phyloP scores from a whole-genome alignment of 1,139 yeast species.

The Candida anutae region DNA sequence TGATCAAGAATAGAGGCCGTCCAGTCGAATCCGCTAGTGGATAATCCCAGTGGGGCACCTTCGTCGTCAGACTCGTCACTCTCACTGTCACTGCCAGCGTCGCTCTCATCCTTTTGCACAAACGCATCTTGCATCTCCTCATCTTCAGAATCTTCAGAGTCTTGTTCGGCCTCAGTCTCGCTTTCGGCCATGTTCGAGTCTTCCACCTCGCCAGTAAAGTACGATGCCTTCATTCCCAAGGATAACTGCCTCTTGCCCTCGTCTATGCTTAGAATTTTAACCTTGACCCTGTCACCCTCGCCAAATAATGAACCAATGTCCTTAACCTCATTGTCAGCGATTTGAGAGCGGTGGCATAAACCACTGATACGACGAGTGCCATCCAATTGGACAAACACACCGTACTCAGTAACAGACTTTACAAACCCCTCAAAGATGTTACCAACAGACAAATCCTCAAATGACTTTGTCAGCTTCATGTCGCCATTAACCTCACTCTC shows the following conservation, averaged over 20 bases:
- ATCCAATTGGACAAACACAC: constrained; percentile 79
- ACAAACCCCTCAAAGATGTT: constrained; percentile 75
- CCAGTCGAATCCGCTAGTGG: constrained; percentile 89
- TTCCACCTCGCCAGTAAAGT: constrained; percentile 43
- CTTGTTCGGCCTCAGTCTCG: constrained; percentile 16
- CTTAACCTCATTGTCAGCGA: constrained; percentile 57
- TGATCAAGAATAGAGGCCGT: constrained; percentile 83
- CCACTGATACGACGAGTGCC: constrained; percentile 75
- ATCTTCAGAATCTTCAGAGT: constrained; percentile 14
- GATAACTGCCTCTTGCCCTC: constrained; percentile 64
- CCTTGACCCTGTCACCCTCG: constrained; percentile 86
- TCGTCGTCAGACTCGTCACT: constrained; percentile 14
- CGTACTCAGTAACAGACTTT: constrained; percentile 74
- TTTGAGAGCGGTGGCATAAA: constrained; percentile 78
- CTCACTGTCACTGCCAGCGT: constrained; percentile 15
- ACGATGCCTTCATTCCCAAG: constrained; percentile 91
- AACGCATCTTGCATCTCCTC: constrained; percentile 14
- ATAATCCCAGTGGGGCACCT: constrained; percentile 31
- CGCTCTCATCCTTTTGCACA: constrained; percentile 16
- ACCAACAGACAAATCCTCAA: constrained; percentile 62
- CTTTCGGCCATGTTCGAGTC: constrained; percentile 21
- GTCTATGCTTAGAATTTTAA: constrained; percentile 62
- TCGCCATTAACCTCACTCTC: constrained; percentile 76
- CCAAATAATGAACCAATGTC: constrained; percentile 59
- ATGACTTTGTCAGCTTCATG: constrained; percentile 44